Percentiles rank a stretch among this genome's conserved stretches.
phyloP scores from a whole-genome alignment of 1,139 yeast genomes.

The Geotrichum klebahnii region DNA sequence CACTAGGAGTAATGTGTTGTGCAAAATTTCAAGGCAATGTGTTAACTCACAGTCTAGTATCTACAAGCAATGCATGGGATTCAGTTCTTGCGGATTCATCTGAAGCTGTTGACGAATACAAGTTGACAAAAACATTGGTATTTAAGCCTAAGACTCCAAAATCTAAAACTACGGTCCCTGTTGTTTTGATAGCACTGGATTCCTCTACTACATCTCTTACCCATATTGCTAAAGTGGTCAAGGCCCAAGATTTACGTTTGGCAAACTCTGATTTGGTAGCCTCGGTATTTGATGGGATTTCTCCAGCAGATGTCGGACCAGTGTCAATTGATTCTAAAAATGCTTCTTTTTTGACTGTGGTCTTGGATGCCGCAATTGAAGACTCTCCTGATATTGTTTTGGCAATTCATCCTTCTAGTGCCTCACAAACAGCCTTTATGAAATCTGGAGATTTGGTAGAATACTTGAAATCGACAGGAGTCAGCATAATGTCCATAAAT shows the following conservation, averaged over 20 bases:
- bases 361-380: conserved; percentile 58
- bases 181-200: conserved; percentile 72
- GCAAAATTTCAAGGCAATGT: conserved; percentile 17
- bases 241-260: conserved; percentile 78
- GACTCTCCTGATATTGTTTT: conserved; percentile 36
- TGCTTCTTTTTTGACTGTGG: conserved; percentile 52
- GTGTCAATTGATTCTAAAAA: conserved; percentile 30
- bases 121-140: conserved; percentile 63
- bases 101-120: conserved; percentile 21
- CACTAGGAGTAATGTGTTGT: too few relatives aligned
- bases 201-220: conserved; percentile 64
- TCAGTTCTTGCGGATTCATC: conserved; percentile 26
- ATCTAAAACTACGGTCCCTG: conserved; percentile 74
- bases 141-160: conserved; percentile 92
- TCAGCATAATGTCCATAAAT: conserved; percentile 55
- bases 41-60: conserved; percentile 30
- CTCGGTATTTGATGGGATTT: conserved; percentile 56
- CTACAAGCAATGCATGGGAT: conserved; percentile 34
- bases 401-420: conserved; percentile 58
- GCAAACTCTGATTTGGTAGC: conserved; percentile 77
- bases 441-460: conserved; percentile 50
- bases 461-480: conserved; percentile 56
- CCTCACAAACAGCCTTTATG: conserved; percentile 52
- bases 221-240: conserved; percentile 61
- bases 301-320: conserved; percentile 47